Evolutionary conservation across 1,284 basidiomycete genomes (phyloP).

Genomic region (Rhizopogon parksii): DNA sequence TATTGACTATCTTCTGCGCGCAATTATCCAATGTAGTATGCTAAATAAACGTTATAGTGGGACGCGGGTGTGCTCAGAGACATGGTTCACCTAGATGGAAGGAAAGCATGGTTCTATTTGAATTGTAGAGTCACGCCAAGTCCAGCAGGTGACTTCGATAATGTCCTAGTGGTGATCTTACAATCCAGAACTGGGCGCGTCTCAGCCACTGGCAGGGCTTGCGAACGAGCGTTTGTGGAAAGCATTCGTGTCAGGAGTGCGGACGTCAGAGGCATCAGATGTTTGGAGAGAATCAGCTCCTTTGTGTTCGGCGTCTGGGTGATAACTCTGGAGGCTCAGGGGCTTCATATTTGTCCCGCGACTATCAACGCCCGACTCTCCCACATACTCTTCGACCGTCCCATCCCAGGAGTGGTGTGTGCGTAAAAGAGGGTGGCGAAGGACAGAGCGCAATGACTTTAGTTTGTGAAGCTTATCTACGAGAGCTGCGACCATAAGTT

Average conservation of each 20-base stretch:
- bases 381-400: constrained; percentile 19
- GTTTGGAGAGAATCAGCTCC: constrained; percentile 1
- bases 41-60: no score
- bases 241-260: background rate
- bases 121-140: constrained; percentile 21
- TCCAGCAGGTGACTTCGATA: constrained; percentile 11
- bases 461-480: constrained; percentile 22
- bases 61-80: no score
- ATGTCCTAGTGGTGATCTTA: background rate
- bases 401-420: constrained; percentile 20
- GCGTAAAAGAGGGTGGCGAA: constrained; percentile 23
- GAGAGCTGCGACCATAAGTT: constrained; percentile 16
- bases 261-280: background rate
- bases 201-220: background rate
- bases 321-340: background rate
- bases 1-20: no score
- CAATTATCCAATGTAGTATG: no score
- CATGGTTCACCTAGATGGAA: background rate
- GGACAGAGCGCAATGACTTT: constrained; percentile 28
- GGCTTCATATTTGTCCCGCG: background rate
- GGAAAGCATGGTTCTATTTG: background rate
- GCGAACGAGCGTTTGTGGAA: background rate
- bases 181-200: background rate
- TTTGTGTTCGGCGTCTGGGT: no score
- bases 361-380: constrained; percentile 21